phyloP scores from a whole-genome alignment of 768 basidiomycete genomes.

The Postia placenta region DNA sequence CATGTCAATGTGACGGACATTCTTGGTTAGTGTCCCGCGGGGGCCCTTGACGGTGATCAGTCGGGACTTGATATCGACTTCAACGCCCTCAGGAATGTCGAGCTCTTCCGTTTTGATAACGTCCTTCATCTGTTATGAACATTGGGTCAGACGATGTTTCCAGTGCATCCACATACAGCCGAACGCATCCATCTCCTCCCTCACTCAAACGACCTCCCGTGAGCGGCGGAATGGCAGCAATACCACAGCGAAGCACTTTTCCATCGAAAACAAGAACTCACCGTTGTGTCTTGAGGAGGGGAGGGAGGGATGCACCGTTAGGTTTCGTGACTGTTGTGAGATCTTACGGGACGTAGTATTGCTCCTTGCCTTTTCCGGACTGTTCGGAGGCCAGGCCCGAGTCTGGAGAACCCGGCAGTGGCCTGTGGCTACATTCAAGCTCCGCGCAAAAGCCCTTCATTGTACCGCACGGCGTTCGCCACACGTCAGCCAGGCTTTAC shows the following conservation, averaged over 20 bases:
- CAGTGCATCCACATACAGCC: constrained; percentile 25
- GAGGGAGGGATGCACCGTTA: constrained; percentile 21
- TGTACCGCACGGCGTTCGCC: constrained; percentile 9
- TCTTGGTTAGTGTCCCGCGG: constrained; percentile 88
- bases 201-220: background rate
- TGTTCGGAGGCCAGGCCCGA: constrained; percentile 8
- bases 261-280: constrained; percentile 19
- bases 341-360: constrained; percentile 8
- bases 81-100: constrained; percentile 79
- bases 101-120: constrained; percentile 91
- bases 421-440: constrained; percentile 11
- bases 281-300: constrained; percentile 29
- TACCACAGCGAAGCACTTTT: background rate
- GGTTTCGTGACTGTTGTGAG: constrained; percentile 1
- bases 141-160: constrained; percentile 16
- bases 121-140: constrained; percentile 72
- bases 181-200: constrained; percentile 34
- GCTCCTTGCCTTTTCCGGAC: constrained; percentile 9
- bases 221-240: background rate
- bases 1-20: constrained; percentile 90
- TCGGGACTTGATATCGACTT: constrained; percentile 84
- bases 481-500: constrained; percentile 29
- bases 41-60: constrained; percentile 90
- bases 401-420: background rate
- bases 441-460: constrained; percentile 27